Evolutionary conservation across 495 filamentous ascomycete genomes (phyloP).

Genomic region (Peziza echinospora): DNA sequence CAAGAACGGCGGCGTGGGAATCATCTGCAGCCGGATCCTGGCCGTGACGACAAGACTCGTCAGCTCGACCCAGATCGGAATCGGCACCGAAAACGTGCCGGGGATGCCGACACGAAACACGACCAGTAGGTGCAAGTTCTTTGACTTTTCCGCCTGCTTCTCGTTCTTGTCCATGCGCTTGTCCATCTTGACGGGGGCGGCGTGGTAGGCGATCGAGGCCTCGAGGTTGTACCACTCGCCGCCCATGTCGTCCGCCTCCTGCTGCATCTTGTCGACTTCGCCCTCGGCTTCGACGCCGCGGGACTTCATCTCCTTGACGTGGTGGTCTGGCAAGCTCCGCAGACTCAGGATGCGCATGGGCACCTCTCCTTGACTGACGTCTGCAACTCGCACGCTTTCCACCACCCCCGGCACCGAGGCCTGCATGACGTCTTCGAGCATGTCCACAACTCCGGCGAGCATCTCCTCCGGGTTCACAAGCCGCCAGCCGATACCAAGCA

Average conservation of each 20-base stretch:
- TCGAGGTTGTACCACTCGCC: slow-evolving; percentile 53
- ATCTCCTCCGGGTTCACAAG: slow-evolving; percentile 16
- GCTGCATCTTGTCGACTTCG: background rate
- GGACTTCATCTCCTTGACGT: slow-evolving; percentile 57
- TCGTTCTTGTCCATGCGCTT: slow-evolving; percentile 83
- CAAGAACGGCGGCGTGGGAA: slow-evolving; percentile 51
- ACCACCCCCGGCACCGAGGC: slow-evolving; percentile 12
- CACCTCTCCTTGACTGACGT: slow-evolving; percentile 11
- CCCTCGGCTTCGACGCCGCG: slow-evolving; percentile 11
- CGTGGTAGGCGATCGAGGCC: slow-evolving; percentile 45
- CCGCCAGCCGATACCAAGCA: slow-evolving; percentile 13
- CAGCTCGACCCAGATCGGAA: slow-evolving; percentile 49
- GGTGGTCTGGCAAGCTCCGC: slow-evolving; percentile 80
- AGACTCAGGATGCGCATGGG: slow-evolving; percentile 23
- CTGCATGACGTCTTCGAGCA: slow-evolving; percentile 18
- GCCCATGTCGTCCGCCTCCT: slow-evolving; percentile 33
- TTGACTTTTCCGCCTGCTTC: slow-evolving; percentile 37
- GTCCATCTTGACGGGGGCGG: slow-evolving; percentile 41
- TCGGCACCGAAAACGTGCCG: slow-evolving; percentile 34
- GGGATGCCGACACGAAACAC: slow-evolving; percentile 21
- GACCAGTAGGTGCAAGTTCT: slow-evolving; percentile 47
- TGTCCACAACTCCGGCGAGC: slow-evolving; percentile 12
- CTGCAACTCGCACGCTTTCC: slow-evolving; percentile 13
- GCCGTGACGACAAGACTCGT: slow-evolving; percentile 41
- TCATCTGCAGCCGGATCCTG: slow-evolving; percentile 44